Evolutionary conservation across 805 yeast species (phyloP).

Genomic region (Candida saitoana): DNA sequence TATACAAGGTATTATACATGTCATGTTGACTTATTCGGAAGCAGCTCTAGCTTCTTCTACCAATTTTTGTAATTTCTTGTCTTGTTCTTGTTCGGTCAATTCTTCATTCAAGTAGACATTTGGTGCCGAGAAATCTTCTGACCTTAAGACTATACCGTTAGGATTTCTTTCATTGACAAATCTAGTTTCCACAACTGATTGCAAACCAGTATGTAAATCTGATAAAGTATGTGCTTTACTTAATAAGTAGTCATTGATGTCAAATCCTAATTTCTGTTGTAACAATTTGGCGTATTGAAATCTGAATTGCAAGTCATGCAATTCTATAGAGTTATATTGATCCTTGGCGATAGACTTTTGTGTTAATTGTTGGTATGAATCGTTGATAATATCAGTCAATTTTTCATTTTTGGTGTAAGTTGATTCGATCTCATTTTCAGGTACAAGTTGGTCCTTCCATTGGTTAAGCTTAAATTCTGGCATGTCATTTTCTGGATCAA

Average conservation of each 20-base stretch:
- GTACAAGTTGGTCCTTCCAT: slow-evolving; percentile 31
- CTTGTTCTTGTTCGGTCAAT: slow-evolving; percentile 43
- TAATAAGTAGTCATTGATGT: slow-evolving; percentile 50
- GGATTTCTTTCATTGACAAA: slow-evolving; percentile 63
- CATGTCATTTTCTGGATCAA: slow-evolving; percentile 26
- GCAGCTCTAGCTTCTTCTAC: slow-evolving; percentile 38
- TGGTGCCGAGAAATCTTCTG: slow-evolving; percentile 51
- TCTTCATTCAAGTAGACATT: slow-evolving; percentile 55
- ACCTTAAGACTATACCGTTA: slow-evolving; percentile 63
- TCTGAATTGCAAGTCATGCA: slow-evolving; percentile 45
- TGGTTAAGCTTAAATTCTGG: slow-evolving; percentile 31
- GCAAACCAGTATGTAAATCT: slow-evolving; percentile 36
- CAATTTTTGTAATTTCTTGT: slow-evolving; percentile 43
- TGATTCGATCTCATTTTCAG: slow-evolving; percentile 22
- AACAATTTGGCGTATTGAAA: slow-evolving; percentile 47
- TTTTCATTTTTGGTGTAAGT: slow-evolving; percentile 20
- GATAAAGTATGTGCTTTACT: slow-evolving; percentile 37
- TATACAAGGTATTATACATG: slow-evolving; percentile 7
- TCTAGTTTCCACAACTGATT: slow-evolving; percentile 36
- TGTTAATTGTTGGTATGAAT: slow-evolving; percentile 21
- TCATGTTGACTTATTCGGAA: background rate
- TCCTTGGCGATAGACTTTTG: slow-evolving; percentile 8
- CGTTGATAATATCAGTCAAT: slow-evolving; percentile 21
- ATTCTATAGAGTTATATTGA: slow-evolving; percentile 13
- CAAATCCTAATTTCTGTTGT: slow-evolving; percentile 46